phyloP scores from a whole-genome alignment of 495 filamentous ascomycete species.

The Aspergillus homomorphus region DNA sequence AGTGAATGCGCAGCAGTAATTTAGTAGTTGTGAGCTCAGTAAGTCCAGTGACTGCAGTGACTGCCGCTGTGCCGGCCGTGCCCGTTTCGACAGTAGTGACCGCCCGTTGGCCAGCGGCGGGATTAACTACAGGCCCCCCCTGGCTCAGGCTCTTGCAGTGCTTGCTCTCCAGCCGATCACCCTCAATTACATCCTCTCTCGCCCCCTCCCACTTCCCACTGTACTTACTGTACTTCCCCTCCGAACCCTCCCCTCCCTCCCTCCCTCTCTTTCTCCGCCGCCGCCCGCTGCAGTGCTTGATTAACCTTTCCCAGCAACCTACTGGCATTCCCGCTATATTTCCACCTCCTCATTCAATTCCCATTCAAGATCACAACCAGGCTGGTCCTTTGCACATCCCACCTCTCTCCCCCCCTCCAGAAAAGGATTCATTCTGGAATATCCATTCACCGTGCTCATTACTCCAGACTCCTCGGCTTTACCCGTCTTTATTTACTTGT shows the following conservation, averaged over 20 bases:
- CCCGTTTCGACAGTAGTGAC: background rate
- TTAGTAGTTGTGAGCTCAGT: background rate
- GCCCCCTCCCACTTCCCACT: too few relatives aligned
- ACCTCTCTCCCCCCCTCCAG: too few relatives aligned
- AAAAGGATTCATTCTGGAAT: background rate
- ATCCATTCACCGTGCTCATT: conserved; percentile 6
- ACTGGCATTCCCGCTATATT: conserved; percentile 8
- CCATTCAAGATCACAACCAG: conserved; percentile 5
- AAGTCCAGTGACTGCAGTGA: background rate
- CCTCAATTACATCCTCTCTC: background rate
- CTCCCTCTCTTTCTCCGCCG: conserved; percentile 13
- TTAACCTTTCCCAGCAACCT: conserved; percentile 16
- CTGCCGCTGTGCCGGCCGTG: background rate
- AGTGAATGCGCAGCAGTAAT: background rate
- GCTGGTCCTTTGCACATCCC: conserved; percentile 30
- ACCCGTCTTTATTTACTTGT: conserved; percentile 11
- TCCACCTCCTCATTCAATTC: conserved; percentile 5
- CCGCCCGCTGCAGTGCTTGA: conserved; percentile 9
- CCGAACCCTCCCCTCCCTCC: background rate
- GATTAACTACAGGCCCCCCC: background rate
- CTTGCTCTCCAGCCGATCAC: background rate
- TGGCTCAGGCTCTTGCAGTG: background rate
- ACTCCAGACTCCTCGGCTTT: conserved; percentile 3
- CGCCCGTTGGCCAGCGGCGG: background rate
- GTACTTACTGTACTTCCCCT: too few relatives aligned